Base-by-base conservation (phyloP, 2,329 filamentous ascomycete species). In the Hypoxylon sp. region DNA sequence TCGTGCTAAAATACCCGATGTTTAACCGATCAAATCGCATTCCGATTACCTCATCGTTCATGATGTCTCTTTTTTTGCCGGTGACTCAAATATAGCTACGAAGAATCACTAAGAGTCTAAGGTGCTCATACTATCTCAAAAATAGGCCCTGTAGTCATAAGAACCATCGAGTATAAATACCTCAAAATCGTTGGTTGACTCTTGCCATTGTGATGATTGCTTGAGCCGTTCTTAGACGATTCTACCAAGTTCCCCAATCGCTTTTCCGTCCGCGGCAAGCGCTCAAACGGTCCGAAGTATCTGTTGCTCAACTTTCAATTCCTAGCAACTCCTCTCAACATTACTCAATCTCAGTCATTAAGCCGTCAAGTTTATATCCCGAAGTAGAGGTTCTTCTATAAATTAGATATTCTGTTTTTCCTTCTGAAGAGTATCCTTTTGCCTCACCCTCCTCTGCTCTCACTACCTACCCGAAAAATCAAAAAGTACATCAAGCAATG, bases 401-500 rank as follows among this genome's bases (percentile, higher is more conserved):
- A 30, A 44, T 44, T 8, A 8, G 2, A n/a, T 10, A 27, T 27
- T 30, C 3, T 35, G 22, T 31, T 20, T 8, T 50, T 13, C 35
- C 2, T 44, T 44, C n/a, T 27, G 13, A 17, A 35, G 6, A 4
- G n/a, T n/a, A 37, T 48, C 3, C n/a, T 10, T 17, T 20, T 59
- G 11, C 17, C 17, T 25, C 8, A 14, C 30, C n/a, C n/a, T n/a
- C n/a, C n/a, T 30, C 50, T 11, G 7, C 37, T 48, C 51, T 31
- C 13, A 40, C 6, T 65, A 42, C 42, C n/a, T 8, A 48, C 7
- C 22, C 22, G 30, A 42, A 20, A 6, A n/a, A 27, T 27, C 13
- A 13, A 35, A 37, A 4, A 51, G 35, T 13, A 42, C 2, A 31
- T 17, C 1, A 50, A 54, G 53, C 25, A n/a, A 80, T 80, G 78